These are phyloP conservation scores for Candida succiphila DNA, from an alignment of 805 yeast species.

Conservation along the genomic window DNA sequence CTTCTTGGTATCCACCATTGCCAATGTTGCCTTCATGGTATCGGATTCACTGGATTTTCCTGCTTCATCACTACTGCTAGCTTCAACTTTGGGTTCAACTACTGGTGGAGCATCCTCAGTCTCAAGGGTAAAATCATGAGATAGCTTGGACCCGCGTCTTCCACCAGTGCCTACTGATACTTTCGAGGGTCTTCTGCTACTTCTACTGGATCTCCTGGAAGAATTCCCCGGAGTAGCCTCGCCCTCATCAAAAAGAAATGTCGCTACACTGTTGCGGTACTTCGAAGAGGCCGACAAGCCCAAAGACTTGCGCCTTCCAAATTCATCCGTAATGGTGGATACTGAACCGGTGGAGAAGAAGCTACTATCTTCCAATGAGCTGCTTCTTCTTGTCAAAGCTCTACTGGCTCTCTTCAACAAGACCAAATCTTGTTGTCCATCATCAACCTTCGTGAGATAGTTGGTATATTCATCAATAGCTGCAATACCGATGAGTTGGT, in stretches of 20 bases:
- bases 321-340: background rate
- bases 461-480: slow-evolving; percentile 41
- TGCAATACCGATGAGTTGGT: slow-evolving; percentile 10
- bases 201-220: slow-evolving; percentile 2
- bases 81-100: background rate
- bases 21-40: slow-evolving; percentile 8
- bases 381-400: slow-evolving; percentile 12
- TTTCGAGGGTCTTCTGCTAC: slow-evolving; percentile 3
- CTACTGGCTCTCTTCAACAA: slow-evolving; percentile 39
- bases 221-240: background rate
- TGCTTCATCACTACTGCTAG: slow-evolving; percentile 1
- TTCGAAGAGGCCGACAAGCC: slow-evolving; percentile 3
- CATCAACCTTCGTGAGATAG: slow-evolving; percentile 50
- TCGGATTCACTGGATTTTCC: slow-evolving; percentile 7
- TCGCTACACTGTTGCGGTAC: slow-evolving; percentile 4
- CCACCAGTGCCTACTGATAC: too few species aligned
- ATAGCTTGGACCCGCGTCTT: background rate
- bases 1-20: slow-evolving; percentile 1
- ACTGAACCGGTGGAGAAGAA: slow-evolving; percentile 1
- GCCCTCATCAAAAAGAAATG: background rate
- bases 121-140: background rate
- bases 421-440: slow-evolving; percentile 50
- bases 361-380: slow-evolving; percentile 2
- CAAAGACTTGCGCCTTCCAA: background rate
- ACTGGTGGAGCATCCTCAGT: background rate